Evolutionary conservation across 2,329 filamentous ascomycete species (phyloP), one percentile per base, ranked within the genome.

Genomic region (Huntiella savannae): DNA sequence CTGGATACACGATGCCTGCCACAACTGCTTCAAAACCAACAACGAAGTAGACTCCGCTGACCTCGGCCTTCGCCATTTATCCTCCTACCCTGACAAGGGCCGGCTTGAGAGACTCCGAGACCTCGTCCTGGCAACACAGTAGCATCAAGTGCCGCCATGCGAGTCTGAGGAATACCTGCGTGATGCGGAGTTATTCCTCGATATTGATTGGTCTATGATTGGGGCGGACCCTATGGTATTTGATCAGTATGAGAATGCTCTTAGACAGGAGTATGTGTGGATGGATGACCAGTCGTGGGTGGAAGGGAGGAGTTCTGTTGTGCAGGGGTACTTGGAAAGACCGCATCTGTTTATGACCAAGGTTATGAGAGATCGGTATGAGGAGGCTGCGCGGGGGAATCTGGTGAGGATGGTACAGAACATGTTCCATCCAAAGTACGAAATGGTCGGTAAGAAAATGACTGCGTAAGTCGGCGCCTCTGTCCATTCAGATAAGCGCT

Each of bases 11-110:
- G 49, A 49, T 28, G 44, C 47, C 13, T 35, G 49, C n/a, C 45
- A 49, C 37, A 44, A 51, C 33, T 35, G 47, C 6, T 37, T 22
- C 11, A 38, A 43, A 36, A 19, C 38, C 12, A 38, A 47, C 37
- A 50, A 57, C 28, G 60, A 62, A 1, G 58, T 51, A 10, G 57
- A 60, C 5, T 59, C 59, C 40, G 60, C 61, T 28, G 45, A 50
- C 40, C 42, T 48, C n/a, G 43, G 32, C 15, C 17, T 33, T 4
- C 35, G 37, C 6, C 34, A 43, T 16, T 40, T 50, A 5, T 15
- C 19, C 5, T 10, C 15, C 6, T 35, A 28, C 12, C 7, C 42
- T 3, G 47, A 49, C 42, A 33, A 33, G 8, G 46, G 39, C 1
- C 45, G 49, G 4, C 37, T 50, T n/a, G 11, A 43, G 22, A 41